Evolutionary conservation across 257 asterid genomes (phyloP).

Genomic region (Avicennia marina): DNA sequence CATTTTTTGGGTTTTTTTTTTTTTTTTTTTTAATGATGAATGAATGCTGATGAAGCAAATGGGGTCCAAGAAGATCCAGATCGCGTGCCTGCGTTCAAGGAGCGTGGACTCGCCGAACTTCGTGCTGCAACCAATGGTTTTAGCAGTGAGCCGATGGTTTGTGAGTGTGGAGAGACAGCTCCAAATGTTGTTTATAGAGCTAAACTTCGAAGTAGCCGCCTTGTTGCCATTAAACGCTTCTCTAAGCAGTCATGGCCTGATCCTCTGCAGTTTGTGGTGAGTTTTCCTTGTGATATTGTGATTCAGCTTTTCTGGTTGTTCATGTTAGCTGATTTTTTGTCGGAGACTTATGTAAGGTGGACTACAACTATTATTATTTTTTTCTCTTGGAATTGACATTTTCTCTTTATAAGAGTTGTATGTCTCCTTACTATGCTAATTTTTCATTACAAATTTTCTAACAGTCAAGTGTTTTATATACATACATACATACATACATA

Average conservation of each 20-base stretch:
- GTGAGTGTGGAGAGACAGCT: constrained; percentile 83
- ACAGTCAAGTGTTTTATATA: too few species aligned
- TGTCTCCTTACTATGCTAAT: too few species aligned
- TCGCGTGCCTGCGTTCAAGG: constrained; percentile 77
- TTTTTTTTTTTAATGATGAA: too few species aligned
- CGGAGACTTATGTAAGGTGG: too few species aligned
- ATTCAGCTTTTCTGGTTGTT: background rate
- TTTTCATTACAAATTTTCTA: too few species aligned
- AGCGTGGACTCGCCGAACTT: constrained; percentile 68
- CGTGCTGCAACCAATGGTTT: constrained; percentile 89
- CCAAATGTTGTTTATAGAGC: constrained; percentile 78
- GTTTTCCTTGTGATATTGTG: too few species aligned
- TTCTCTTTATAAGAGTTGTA: too few species aligned
- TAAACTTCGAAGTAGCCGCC: constrained; percentile 54
- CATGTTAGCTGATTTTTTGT: too few species aligned
- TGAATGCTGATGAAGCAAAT: constrained; percentile 40
- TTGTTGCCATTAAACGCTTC: constrained; percentile 75
- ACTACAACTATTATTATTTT: too few species aligned
- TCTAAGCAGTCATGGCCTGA: constrained; percentile 87
- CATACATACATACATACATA: too few species aligned
- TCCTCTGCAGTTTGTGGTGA: constrained; percentile 70
- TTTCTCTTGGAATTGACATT: too few species aligned
- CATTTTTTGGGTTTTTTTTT: too few species aligned
- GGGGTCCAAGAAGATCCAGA: constrained; percentile 50
- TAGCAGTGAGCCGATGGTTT: constrained; percentile 74